Percentiles rank a stretch among this genome's conserved stretches.
phyloP scores from a whole-genome alignment of 2,329 filamentous ascomycete species.

The Epichloe bromicola region DNA sequence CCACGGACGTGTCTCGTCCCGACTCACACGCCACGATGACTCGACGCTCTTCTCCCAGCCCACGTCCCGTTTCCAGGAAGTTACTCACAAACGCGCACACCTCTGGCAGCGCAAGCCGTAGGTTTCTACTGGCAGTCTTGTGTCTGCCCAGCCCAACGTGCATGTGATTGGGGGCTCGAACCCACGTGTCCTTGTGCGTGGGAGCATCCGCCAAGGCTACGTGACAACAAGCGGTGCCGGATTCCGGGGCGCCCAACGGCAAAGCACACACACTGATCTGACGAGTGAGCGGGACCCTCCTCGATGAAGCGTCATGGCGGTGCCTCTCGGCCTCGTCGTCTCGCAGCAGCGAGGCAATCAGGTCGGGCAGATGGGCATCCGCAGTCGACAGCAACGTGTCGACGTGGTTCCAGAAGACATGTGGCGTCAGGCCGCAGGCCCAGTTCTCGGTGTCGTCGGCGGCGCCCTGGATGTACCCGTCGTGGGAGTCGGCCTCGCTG shows the following conservation, averaged over 20 bases:
- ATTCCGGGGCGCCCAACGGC: conserved; percentile 10
- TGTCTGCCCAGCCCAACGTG: conserved; percentile 53
- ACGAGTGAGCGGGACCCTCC: conserved; percentile 19
- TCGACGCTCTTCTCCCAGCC: background rate
- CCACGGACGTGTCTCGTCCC: conserved; percentile 70
- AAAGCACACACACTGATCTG: conserved; percentile 25
- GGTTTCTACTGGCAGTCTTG: conserved; percentile 70
- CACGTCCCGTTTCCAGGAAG: conserved; percentile 18
- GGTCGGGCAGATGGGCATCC: conserved; percentile 48
- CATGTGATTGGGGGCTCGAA: conserved; percentile 26
- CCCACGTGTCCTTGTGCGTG: conserved; percentile 31
- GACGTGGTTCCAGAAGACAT: conserved; percentile 65
- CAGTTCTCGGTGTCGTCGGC: conserved; percentile 93
- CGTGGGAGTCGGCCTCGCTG: conserved; percentile 47
- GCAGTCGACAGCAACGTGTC: conserved; percentile 44
- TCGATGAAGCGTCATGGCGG: background rate
- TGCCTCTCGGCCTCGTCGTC: background rate
- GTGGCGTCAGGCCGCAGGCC: conserved; percentile 67
- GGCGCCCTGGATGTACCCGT: conserved; percentile 75
- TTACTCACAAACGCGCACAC: conserved; percentile 43
- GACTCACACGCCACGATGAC: conserved; percentile 58
- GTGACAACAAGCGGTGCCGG: conserved; percentile 23
- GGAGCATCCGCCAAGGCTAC: conserved; percentile 30
- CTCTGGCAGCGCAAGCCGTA: conserved; percentile 56
- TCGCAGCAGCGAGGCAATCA: conserved; percentile 30